Evolutionary conservation across 805 yeast species (phyloP).

Genomic region (Wickerhamomyces tratensis): DNA sequence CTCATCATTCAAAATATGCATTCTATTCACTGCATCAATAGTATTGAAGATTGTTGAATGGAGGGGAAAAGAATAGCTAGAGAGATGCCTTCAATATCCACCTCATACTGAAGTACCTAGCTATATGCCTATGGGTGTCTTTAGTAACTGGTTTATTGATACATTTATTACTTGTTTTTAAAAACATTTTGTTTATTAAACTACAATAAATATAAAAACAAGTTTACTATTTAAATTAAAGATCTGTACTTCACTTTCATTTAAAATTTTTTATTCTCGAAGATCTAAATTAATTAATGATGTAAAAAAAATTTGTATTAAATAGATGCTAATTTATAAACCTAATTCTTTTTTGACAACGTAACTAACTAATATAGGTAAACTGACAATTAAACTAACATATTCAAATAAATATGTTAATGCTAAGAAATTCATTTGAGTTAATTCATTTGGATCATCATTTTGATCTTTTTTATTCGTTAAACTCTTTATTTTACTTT

Average conservation of each 20-base stretch:
- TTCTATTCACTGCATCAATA: neutral
- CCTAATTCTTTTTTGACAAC: slow-evolving; percentile 4
- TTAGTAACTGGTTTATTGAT: neutral
- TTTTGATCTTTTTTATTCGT: no score
- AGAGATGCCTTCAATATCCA: neutral
- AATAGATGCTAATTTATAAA: neutral
- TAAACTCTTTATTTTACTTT: no score
- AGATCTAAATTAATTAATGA: no score
- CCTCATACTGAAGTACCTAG: neutral
- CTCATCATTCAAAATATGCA: neutral
- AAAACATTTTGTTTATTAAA: no score
- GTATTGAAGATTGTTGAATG: neutral
- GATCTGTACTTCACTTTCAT: no score
- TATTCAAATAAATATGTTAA: slow-evolving; percentile 15
- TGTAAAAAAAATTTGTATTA: no score
- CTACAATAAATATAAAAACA: no score
- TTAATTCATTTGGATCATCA: slow-evolving; percentile 1
- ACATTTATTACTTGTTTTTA: no score
- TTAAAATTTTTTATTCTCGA: no score
- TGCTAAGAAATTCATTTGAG: slow-evolving; percentile 16
- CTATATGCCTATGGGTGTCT: neutral
- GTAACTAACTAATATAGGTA: slow-evolving; percentile 15
- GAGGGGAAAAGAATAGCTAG: neutral
- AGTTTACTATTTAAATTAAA: no score
- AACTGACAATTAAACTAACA: slow-evolving; percentile 12